Evolutionary conservation across 768 basidiomycete species (phyloP), one percentile per base, ranked within the genome.

Genomic region (Infundibulicybe gibba): DNA sequence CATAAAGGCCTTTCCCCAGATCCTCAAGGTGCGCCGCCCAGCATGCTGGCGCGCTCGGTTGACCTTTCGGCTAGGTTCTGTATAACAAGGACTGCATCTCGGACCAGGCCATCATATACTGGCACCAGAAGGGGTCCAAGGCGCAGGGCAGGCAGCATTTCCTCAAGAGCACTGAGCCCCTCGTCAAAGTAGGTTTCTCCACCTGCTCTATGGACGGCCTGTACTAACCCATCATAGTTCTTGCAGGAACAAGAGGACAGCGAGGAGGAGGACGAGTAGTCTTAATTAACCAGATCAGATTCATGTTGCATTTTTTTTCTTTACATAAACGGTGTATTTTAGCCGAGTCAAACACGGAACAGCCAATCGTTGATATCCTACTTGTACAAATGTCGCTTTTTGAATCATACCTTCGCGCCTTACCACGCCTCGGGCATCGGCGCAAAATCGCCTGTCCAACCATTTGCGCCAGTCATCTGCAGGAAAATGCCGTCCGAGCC

Each of bases 41-140:
- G 6, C 43, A 33, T 41, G 32, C n/a, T 25, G 13, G 25, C 40
- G n/a, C 25, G 11, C 14, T 41, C 41, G 54, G 20, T 40, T 47
- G 13, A 30, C 33, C 25, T 15, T 34, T 38, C n/a, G 45, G 30
- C 15, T 37, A 93, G 90, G 86, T 94, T 56, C 75, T 97, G 65
- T 97, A 97, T 72, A 94, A 94, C 71, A 85, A 89, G 59, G 95
- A 99, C 58, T 93, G 93, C 67, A 78, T 97, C 56, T 90, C 93
- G 46, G 93, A 94, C 61, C 87, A 94, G 61, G 94, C 94, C 50
- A 94, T 99, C 60, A 87, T 97, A 49, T 98, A 97, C 67, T 99
- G 95, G 95, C 76, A 92, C 68, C 86, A 90, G 70, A 99, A 99
- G 70, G 95, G 97, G 43, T 88, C 94, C 41, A 97, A 93, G 69